Conservation (phyloP, 176 grass and related monocot species). For the Eleusine indica region DNA sequence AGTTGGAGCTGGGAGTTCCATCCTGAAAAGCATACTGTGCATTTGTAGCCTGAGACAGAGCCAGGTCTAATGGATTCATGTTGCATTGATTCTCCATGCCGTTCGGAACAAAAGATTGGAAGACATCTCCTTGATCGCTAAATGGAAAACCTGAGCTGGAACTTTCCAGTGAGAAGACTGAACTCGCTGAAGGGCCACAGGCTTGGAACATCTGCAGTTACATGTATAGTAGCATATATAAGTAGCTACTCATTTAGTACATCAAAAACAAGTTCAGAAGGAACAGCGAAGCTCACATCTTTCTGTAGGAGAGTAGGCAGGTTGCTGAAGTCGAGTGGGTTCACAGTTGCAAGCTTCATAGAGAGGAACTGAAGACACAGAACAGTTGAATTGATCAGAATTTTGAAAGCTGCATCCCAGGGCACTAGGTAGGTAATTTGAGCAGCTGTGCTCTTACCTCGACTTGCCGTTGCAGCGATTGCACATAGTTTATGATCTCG, state of each 20-base stretch:
- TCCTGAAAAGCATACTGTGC: conserved; percentile 49
- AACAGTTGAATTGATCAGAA: conserved; percentile 31
- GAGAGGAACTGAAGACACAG: conserved; percentile 81
- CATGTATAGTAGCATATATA: background rate
- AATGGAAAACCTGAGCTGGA: conserved; percentile 60
- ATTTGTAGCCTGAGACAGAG: conserved; percentile 46
- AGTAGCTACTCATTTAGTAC: conserved; percentile 5
- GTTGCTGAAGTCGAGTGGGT: conserved; percentile 81
- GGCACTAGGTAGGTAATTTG: background rate
- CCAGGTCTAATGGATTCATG: conserved; percentile 52
- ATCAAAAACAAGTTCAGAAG: background rate
- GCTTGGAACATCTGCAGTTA: conserved; percentile 72
- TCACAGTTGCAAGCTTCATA: conserved; percentile 98
- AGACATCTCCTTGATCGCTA: conserved; percentile 45
- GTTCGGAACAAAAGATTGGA: conserved; percentile 37
- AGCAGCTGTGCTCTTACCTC: conserved; percentile 48
- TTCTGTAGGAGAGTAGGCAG: conserved; percentile 72
- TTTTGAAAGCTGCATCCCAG: background rate
- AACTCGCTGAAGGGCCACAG: conserved; percentile 51
- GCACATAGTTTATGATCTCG: conserved; percentile 94
- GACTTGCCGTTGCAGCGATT: conserved; percentile 84
- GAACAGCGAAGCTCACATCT: conserved; percentile 60
- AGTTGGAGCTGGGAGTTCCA: conserved; percentile 48
- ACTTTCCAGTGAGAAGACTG: conserved; percentile 73
- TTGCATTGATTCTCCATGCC: conserved; percentile 49